These are phyloP conservation scores for Podaxis sp. DNA, from an alignment of 768 basidiomycete genomes.

Conservation along the genomic window DNA sequence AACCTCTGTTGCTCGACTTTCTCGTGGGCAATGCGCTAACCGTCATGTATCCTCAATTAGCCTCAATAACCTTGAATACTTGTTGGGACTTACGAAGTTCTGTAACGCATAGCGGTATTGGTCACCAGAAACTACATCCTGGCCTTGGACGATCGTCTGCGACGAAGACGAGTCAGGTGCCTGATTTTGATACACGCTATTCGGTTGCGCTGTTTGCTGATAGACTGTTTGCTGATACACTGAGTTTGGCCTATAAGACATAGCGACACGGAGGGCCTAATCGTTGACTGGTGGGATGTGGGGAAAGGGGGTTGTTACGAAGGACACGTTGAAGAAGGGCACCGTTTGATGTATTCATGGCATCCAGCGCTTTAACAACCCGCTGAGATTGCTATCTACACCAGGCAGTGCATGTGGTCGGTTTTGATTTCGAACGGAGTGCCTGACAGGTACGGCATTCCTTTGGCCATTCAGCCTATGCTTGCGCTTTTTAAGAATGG, in stretches of 20 bases:
- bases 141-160: conserved; percentile 8
- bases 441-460: neutral
- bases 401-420: neutral
- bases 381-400: neutral
- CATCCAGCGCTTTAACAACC: neutral
- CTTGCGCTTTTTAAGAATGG: too few species aligned
- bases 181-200: conserved; percentile 24
- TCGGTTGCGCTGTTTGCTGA: conserved; percentile 23
- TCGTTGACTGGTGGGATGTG: neutral
- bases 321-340: neutral
- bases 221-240: conserved; percentile 23
- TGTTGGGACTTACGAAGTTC: conserved; percentile 61
- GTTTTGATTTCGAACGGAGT: neutral
- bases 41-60: conserved; percentile 7
- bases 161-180: conserved; percentile 17
- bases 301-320: neutral
- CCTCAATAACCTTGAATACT: neutral
- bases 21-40: conserved; percentile 81
- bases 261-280: neutral
- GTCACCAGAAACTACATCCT: conserved; percentile 52
- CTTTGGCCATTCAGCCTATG: neutral
- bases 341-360: neutral
- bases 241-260: conserved; percentile 3
- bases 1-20: conserved; percentile 80
- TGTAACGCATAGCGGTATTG: conserved; percentile 83